Evolutionary conservation across 2,329 filamentous ascomycete species (phyloP), one percentile per base, ranked within the genome.

Genomic region (Thelonectria olida): DNA sequence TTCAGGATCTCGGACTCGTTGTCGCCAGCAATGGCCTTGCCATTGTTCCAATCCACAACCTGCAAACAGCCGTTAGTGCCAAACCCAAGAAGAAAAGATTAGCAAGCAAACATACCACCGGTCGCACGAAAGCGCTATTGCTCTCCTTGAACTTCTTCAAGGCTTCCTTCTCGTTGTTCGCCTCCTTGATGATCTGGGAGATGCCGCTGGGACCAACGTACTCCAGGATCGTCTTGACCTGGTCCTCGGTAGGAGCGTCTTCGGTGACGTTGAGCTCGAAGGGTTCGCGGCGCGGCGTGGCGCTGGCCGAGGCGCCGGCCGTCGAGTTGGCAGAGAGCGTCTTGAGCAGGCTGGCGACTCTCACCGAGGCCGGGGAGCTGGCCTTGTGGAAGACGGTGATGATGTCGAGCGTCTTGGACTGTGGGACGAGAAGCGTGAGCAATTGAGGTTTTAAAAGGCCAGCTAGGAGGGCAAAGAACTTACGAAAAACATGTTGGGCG

Each of bases 341-440:
- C 81, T 96, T 96, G 62, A 98, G 87, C 54, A 97, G 81, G 41
- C 87, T 90, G 63, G 90, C 87, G 28, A 91, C 90, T 62, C 90
- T 88, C 51, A 87, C 82, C 4, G 94, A 97, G 66, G 90, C 84
- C 20, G 90, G 86, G 54, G 87, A 86, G 71, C 84, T 85, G 59
- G 95, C 87, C 78, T 92, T 92, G 86, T 97, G 94, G 85, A 98
- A 99, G 83, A 99, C 90, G 63, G 95, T 98, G 76, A 98, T 88
- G 68, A 97, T 92, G 82, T 98, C 94, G 78, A 92, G 86, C 68
- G 90, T 86, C 84, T 93, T 94, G 80, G 84, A 87, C 91, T 93
- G 73, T 25, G 53, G 27, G 41, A 3, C 12, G 31, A 34, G 31
- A 13, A 41, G 39, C 6, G 54, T 73, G 53, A 73, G 71, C 50